phyloP scores from a whole-genome alignment of 225 moss, liverwort and hornwort species.

The Pleurozium schreberi region DNA sequence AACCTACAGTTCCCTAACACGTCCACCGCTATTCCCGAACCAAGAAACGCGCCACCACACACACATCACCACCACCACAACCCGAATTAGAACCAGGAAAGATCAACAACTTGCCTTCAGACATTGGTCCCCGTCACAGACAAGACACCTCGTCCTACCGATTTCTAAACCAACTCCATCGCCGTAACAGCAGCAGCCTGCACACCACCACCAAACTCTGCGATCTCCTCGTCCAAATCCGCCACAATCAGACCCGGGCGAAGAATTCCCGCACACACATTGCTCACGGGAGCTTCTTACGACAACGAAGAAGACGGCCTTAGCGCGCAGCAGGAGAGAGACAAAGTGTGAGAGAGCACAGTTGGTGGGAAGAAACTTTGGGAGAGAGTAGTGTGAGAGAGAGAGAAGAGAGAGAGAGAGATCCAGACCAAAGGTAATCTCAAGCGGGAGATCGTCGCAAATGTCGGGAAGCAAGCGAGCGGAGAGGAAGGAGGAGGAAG shows the following conservation, averaged over 20 bases:
- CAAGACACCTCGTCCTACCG: neutral
- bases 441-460: neutral
- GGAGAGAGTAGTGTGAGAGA: neutral
- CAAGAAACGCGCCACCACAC: neutral
- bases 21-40: neutral
- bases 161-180: constrained; percentile 13
- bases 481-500: neutral
- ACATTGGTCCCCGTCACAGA: constrained; percentile 18
- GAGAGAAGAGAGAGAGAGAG: neutral
- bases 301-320: neutral
- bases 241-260: neutral
- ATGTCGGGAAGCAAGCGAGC: neutral
- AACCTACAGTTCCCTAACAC: neutral
- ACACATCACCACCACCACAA: neutral
- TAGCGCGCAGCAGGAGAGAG: neutral
- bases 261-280: neutral
- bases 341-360: too few species aligned
- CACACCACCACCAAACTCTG: neutral
- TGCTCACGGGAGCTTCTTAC: neutral
- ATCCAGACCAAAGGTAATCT: neutral
- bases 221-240: neutral
- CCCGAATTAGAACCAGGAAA: neutral
- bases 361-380: too few species aligned
- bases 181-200: neutral
- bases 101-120: constrained; percentile 24